Evolutionary conservation across 2,329 filamentous ascomycete genomes (phyloP).

Genomic region (Lasiodiplodia sp.): DNA sequence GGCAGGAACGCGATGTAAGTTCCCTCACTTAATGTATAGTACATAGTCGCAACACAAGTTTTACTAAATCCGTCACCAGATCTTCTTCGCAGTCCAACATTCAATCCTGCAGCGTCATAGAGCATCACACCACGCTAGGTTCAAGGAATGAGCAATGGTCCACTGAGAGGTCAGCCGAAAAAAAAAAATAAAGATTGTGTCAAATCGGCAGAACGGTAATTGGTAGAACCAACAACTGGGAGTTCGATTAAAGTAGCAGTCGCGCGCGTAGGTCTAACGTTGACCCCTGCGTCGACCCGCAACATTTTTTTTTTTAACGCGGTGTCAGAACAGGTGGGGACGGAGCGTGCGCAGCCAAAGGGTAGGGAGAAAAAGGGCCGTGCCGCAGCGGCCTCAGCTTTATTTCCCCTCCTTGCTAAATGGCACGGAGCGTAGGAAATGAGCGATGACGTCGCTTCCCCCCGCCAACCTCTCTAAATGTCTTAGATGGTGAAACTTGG

Average conservation of each 20-base stretch:
- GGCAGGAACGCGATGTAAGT: slow-evolving; percentile 1
- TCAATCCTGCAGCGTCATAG: neutral
- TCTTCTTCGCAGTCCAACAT: neutral
- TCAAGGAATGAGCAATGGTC: neutral
- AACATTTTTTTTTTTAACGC: neutral
- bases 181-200: neutral
- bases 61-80: neutral
- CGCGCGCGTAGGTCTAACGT: neutral
- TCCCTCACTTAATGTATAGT: neutral
- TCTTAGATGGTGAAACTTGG: slow-evolving; percentile 23
- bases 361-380: slow-evolving; percentile 13
- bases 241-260: slow-evolving; percentile 1
- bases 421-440: slow-evolving; percentile 23
- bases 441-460: slow-evolving; percentile 20
- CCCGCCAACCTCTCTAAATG: neutral
- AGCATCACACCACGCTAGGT: slow-evolving; percentile 5
- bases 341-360: neutral
- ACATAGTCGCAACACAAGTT: neutral
- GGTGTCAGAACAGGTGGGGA: neutral
- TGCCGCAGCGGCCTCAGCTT: slow-evolving; percentile 21
- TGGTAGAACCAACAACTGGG: neutral
- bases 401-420: neutral
- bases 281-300: slow-evolving; percentile 21
- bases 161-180: neutral
- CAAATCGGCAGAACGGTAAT: neutral